phyloP scores from a whole-genome alignment of 2,329 filamentous ascomycete species.

The Dactylellina haptotyla region DNA sequence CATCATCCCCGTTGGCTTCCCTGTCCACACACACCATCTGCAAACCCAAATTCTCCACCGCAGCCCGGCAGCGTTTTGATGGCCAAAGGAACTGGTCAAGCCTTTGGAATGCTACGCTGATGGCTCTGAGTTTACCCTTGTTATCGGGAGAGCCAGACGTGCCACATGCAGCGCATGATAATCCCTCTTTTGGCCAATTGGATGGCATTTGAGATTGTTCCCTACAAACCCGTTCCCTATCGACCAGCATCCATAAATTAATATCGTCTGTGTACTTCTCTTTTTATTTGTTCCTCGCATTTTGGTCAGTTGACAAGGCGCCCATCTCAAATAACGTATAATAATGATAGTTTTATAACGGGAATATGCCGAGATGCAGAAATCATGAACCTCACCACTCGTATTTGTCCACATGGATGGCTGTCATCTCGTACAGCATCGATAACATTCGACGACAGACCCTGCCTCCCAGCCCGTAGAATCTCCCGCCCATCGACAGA shows the following conservation, averaged over 20 bases:
- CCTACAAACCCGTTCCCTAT: no score
- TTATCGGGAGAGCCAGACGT: not conserved
- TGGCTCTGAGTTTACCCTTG: not conserved
- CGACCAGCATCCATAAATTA: no score
- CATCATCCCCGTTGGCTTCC: conserved; percentile 40
- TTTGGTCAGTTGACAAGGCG: conserved; percentile 21
- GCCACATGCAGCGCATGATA: conserved; percentile 24
- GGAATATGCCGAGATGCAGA: not conserved
- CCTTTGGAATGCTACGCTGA: not conserved
- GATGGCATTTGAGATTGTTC: no score
- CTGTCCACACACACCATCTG: conserved; percentile 20
- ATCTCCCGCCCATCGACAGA: not conserved
- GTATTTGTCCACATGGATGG: not conserved
- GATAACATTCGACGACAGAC: no score
- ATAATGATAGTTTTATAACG: no score
- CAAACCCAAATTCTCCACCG: conserved; percentile 29
- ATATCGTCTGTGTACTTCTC: not conserved
- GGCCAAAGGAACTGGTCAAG: conserved; percentile 4
- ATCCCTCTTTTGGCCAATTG: conserved; percentile 1
- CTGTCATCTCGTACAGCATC: not conserved
- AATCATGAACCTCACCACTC: not conserved
- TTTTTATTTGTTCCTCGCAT: no score
- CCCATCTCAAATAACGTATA: not conserved
- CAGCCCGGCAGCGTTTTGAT: conserved; percentile 17
- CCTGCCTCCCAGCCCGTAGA: not conserved